Percentiles rank a stretch among this genome's conserved stretches.
These are phyloP conservation scores for Pyrenochaeta sp. DNA, from an alignment of 2,329 filamentous ascomycete species.

Conservation along the genomic window DNA sequence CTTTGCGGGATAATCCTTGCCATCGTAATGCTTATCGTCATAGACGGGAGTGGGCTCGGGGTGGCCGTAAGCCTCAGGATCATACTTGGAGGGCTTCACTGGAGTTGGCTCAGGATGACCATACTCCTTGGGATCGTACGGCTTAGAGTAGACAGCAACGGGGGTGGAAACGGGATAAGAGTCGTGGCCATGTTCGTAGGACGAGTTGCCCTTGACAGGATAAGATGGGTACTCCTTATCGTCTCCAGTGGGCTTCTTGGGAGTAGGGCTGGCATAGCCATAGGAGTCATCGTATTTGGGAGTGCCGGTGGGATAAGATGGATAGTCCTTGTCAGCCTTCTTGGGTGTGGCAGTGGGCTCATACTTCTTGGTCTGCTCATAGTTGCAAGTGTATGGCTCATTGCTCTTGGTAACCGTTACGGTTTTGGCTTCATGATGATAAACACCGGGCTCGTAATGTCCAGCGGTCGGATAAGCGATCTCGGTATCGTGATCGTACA, in stretches of 20 bases:
- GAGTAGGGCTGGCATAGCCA: constrained; percentile 14
- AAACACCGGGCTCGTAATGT: constrained; percentile 34
- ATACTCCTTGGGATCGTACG: constrained; percentile 2
- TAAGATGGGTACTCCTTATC: constrained; percentile 10
- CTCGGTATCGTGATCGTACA: constrained; percentile 32
- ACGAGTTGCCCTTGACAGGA: constrained; percentile 1
- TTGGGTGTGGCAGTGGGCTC: constrained; percentile 5
- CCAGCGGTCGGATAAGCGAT: constrained; percentile 37
- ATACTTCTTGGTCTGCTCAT: constrained; percentile 31
- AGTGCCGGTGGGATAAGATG: constrained; percentile 10
- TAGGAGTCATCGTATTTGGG: constrained; percentile 13
- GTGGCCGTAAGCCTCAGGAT: neutral
- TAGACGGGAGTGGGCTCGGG: constrained; percentile 4
- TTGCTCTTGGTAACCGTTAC: constrained; percentile 44
- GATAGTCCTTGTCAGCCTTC: constrained; percentile 9
- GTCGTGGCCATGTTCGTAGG: constrained; percentile 1
- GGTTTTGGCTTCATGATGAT: constrained; percentile 37
- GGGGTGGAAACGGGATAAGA: constrained; percentile 6
- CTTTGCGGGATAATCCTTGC: constrained; percentile 5
- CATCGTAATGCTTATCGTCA: neutral
- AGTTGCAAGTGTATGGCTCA: constrained; percentile 40
- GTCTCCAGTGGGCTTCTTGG: constrained; percentile 13
- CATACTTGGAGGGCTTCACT: neutral
- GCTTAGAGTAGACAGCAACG: constrained; percentile 6
- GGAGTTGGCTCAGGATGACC: constrained; percentile 6